Percentiles rank a stretch among this genome's conserved stretches.
These are phyloP conservation scores for Diaporthe sp. DNA, from an alignment of 2,329 filamentous ascomycete species.

Conservation along the genomic window DNA sequence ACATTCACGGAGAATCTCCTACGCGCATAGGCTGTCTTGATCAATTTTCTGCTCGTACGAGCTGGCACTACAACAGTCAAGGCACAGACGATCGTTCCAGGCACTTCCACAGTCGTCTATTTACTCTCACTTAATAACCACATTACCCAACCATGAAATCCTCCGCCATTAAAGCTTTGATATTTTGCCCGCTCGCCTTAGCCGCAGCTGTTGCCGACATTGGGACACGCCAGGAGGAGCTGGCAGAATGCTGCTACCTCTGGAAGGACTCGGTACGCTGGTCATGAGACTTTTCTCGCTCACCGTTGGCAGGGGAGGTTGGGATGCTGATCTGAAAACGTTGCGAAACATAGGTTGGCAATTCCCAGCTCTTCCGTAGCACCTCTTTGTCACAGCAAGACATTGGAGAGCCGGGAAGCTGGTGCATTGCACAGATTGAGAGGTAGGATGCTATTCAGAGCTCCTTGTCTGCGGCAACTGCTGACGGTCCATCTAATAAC, in stretches of 20 bases:
- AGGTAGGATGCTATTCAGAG: neutral
- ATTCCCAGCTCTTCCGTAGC: neutral
- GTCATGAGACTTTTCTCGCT: neutral
- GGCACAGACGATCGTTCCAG: no score
- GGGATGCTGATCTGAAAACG: neutral
- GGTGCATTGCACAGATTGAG: slow-evolving; percentile 9
- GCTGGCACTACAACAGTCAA: no score
- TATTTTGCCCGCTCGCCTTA: neutral
- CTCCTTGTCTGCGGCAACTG: neutral
- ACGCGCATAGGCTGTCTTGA: neutral
- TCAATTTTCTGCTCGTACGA: neutral
- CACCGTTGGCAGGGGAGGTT: no score
- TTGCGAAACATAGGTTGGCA: neutral
- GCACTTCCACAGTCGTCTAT: neutral
- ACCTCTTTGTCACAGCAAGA: neutral
- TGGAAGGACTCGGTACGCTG: neutral
- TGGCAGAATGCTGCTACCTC: slow-evolving; percentile 1
- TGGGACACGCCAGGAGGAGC: neutral
- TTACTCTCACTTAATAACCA: neutral
- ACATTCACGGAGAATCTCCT: no score
- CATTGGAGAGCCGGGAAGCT: neutral
- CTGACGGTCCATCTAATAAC: neutral
- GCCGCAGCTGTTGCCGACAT: neutral
- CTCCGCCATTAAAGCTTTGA: neutral
- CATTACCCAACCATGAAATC: neutral